Conservation (phyloP, 768 basidiomycete genomes). For the Naganishia vishniacii region DNA sequence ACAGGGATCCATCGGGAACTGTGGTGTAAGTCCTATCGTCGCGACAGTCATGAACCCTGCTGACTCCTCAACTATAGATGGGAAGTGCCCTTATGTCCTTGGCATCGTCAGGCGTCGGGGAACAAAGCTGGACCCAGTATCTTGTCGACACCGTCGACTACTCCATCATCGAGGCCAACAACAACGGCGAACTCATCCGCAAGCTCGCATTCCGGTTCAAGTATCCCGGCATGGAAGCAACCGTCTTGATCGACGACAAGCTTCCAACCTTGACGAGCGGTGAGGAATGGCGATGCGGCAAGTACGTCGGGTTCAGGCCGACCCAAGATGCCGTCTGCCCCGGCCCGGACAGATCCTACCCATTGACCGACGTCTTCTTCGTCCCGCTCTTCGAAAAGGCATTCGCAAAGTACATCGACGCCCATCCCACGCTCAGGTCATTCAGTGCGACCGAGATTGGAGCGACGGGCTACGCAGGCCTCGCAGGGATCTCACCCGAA, state of each 20-base stretch:
- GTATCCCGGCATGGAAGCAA: constrained; percentile 4
- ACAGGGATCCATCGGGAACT: constrained; percentile 10
- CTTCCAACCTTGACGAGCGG: not conserved
- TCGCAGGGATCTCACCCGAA: not conserved
- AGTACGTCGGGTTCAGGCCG: constrained; percentile 9
- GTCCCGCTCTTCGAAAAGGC: constrained; percentile 21
- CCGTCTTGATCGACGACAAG: constrained; percentile 19
- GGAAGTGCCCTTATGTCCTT: constrained; percentile 11
- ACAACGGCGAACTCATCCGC: not conserved
- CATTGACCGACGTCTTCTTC: constrained; percentile 1
- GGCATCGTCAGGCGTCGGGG: constrained; percentile 1
- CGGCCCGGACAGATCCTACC: not conserved
- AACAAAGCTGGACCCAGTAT: constrained; percentile 1
- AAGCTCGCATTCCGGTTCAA: constrained; percentile 8
- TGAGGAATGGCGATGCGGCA: not conserved
- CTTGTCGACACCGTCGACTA: constrained; percentile 1
- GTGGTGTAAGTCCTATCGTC: not conserved
- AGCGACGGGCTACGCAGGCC: not conserved
- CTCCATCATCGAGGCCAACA: not conserved
- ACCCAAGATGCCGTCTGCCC: constrained; percentile 2
- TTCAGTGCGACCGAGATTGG: not conserved
- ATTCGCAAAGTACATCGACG: constrained; percentile 17
- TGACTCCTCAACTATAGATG: not conserved
- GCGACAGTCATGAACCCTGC: too few species aligned
- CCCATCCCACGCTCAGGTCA: not conserved